Evolutionary conservation across 1,139 yeast genomes (phyloP).

Genomic region (Debaryomycetaceae sp.): DNA sequence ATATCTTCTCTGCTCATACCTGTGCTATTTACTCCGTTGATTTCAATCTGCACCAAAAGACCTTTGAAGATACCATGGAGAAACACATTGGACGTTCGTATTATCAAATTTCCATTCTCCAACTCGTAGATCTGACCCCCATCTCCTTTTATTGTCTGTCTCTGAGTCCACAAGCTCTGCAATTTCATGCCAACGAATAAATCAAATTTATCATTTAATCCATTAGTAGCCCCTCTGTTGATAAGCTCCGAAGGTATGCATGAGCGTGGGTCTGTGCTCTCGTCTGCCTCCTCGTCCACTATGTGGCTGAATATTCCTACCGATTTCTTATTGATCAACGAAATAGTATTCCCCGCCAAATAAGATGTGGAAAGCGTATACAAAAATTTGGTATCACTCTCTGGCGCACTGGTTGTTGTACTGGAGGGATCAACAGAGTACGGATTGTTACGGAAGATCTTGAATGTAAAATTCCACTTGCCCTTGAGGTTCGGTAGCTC

Average conservation of each 20-base stretch:
- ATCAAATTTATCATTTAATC: conserved; percentile 50
- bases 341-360: conserved; percentile 46
- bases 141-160: conserved; percentile 75
- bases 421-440: conserved; percentile 44
- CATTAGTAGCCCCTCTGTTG: conserved; percentile 46
- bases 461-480: conserved; percentile 62
- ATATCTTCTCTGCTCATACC: conserved; percentile 11
- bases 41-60: conserved; percentile 56
- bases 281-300: conserved; percentile 34
- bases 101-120: conserved; percentile 42
- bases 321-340: conserved; percentile 50
- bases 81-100: conserved; percentile 68
- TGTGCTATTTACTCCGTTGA: conserved; percentile 16
- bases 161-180: conserved; percentile 67
- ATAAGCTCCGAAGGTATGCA: conserved; percentile 39
- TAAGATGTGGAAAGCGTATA: conserved; percentile 59
- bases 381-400: conserved; percentile 46
- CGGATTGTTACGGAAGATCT: conserved; percentile 61
- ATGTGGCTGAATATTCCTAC: conserved; percentile 41
- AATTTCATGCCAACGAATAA: conserved; percentile 50
- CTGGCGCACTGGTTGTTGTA: conserved; percentile 21
- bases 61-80: conserved; percentile 76
- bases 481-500: conserved; percentile 58
- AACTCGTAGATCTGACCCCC: conserved; percentile 64
- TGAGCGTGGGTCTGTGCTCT: conserved; percentile 14